Evolutionary conservation across 2,329 filamentous ascomycete genomes (phyloP).

Genomic region (Pseudogymnoascus sp.): DNA sequence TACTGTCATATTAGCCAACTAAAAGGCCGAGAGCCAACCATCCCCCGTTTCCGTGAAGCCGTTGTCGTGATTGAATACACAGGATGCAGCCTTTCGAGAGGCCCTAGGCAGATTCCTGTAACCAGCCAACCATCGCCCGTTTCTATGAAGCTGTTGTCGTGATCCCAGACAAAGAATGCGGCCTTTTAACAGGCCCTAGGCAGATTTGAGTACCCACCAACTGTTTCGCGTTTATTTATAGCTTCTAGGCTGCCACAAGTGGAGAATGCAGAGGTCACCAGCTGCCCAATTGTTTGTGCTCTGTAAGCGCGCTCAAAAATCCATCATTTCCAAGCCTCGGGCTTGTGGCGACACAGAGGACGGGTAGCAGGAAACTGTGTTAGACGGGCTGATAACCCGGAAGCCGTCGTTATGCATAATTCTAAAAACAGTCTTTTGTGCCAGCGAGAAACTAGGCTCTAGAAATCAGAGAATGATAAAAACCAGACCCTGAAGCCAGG

Average conservation of each 20-base stretch:
- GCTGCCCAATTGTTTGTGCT: not conserved
- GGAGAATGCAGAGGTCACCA: not conserved
- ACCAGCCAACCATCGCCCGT: not conserved
- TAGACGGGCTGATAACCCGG: not conserved
- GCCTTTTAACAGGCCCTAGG: not conserved
- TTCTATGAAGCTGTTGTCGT: not conserved
- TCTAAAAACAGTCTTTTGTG: constrained; percentile 7
- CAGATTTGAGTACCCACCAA: not conserved
- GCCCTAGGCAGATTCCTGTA: not conserved
- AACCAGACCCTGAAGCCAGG: not conserved
- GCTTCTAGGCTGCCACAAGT: not conserved
- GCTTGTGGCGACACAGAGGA: not conserved
- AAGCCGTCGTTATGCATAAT: not conserved
- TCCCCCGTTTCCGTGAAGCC: no score
- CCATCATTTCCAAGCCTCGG: not conserved
- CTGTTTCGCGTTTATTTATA: not conserved
- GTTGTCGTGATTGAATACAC: no score
- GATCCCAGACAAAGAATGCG: not conserved
- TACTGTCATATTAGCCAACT: no score
- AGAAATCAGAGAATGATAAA: not conserved
- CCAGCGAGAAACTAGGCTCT: not conserved
- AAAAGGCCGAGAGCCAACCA: no score
- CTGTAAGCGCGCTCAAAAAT: not conserved
- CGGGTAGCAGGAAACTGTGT: not conserved
- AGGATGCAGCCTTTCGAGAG: no score